phyloP scores from a whole-genome alignment of 2,329 filamentous ascomycete genomes.

The Curvularia hawaiiensis region DNA sequence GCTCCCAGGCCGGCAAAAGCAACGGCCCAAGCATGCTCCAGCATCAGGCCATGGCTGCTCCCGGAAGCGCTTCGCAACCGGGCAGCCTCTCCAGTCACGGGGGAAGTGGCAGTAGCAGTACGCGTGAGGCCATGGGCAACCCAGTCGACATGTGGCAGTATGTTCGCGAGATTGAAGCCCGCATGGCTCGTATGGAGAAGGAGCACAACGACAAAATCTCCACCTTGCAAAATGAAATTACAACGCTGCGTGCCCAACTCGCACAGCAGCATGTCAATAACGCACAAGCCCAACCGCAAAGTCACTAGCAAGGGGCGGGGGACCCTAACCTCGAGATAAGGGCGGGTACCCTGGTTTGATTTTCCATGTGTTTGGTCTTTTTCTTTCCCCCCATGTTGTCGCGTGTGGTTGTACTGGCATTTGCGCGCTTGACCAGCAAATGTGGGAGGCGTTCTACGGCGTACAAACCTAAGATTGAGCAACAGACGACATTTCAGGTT shows the following conservation, averaged over 20 bases:
- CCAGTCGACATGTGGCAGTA: constrained; percentile 69
- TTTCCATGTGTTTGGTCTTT: neutral
- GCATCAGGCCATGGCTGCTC: constrained; percentile 45
- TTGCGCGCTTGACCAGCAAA: constrained; percentile 1
- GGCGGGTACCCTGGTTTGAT: neutral
- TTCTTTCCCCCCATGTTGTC: neutral
- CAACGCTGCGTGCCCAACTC: constrained; percentile 45
- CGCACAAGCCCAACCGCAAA: constrained; percentile 26
- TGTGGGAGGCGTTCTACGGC: constrained; percentile 13
- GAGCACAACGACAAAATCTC: constrained; percentile 54
- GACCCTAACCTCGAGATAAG: neutral
- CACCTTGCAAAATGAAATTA: constrained; percentile 53
- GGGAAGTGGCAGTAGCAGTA: constrained; percentile 61
- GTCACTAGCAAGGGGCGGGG: constrained; percentile 11
- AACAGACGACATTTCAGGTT: constrained; percentile 17
- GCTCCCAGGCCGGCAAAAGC: constrained; percentile 38
- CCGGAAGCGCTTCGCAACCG: constrained; percentile 54
- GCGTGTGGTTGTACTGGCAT: constrained; percentile 1
- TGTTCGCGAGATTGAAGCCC: constrained; percentile 69
- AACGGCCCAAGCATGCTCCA: constrained; percentile 50
- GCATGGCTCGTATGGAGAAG: constrained; percentile 53
- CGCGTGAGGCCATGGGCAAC: constrained; percentile 69
- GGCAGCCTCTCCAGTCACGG: constrained; percentile 60
- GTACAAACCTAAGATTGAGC: constrained; percentile 19
- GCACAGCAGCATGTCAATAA: constrained; percentile 42